Evolutionary conservation across 2,329 filamentous ascomycete genomes (phyloP).

Genomic region (Capronia coronata): DNA sequence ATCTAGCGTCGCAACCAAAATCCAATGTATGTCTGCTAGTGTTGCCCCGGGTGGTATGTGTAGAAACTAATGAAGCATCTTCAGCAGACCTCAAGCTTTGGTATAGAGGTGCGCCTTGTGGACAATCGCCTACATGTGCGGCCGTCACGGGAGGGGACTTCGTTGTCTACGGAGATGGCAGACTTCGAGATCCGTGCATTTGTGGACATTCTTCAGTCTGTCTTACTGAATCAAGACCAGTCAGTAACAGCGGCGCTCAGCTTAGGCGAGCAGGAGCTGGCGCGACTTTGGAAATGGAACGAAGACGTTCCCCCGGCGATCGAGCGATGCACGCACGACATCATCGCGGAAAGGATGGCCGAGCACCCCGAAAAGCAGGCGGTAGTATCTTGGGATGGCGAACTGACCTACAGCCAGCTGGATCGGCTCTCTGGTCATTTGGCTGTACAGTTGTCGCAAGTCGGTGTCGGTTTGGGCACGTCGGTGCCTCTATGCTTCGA

Average conservation of each 20-base stretch:
- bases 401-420: constrained; percentile 35
- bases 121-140: background rate
- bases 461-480: constrained; percentile 37
- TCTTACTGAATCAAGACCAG: constrained; percentile 8
- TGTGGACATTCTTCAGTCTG: constrained; percentile 18
- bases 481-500: constrained; percentile 40
- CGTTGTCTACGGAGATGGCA: constrained; percentile 1
- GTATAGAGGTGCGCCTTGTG: background rate
- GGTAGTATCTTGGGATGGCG: constrained; percentile 35
- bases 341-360: constrained; percentile 10
- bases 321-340: constrained; percentile 19
- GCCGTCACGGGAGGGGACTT: background rate
- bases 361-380: background rate
- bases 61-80: background rate
- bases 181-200: constrained; percentile 10
- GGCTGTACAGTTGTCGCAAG: constrained; percentile 33
- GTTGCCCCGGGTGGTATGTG: background rate
- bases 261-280: constrained; percentile 15
- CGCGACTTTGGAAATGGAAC: constrained; percentile 27
- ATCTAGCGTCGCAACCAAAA: background rate
- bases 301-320: constrained; percentile 20
- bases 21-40: background rate
- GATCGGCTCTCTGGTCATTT: constrained; percentile 33
- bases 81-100: background rate
- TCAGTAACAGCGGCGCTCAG: constrained; percentile 1